Percentiles rank a stretch among this genome's conserved stretches.
Evolutionary conservation across 1,284 basidiomycete genomes (phyloP).

Genomic region (Cryptococcus sp.): DNA sequence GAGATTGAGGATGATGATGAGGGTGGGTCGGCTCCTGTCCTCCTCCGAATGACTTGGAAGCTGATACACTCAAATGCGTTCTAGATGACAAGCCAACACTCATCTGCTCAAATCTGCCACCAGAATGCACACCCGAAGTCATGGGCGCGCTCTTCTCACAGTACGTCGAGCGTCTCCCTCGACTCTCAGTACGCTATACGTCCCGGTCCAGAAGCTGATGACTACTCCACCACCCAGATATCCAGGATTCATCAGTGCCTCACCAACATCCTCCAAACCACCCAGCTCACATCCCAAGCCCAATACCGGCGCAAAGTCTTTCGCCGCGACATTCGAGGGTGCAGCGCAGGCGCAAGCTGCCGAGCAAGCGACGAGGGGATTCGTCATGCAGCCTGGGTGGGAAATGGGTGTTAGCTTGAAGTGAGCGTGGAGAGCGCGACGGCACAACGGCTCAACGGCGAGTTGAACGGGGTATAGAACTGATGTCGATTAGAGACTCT

Average conservation of each 20-base stretch:
- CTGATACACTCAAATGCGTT: neutral
- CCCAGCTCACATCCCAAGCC: constrained; percentile 38
- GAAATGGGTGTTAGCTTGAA: constrained; percentile 43
- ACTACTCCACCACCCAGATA: constrained; percentile 27
- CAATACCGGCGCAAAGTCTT: constrained; percentile 40
- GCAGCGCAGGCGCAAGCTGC: constrained; percentile 33
- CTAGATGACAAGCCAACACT: constrained; percentile 19
- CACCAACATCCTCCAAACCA: constrained; percentile 20
- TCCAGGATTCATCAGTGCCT: constrained; percentile 32
- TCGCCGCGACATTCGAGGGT: constrained; percentile 34
- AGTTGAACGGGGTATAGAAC: no score
- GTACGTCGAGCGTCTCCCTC: constrained; percentile 22
- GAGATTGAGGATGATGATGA: constrained; percentile 53
- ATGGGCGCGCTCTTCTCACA: constrained; percentile 39
- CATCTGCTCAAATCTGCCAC: constrained; percentile 46
- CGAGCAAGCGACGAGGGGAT: constrained; percentile 34
- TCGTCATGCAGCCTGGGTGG: constrained; percentile 50
- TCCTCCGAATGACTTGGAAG: neutral
- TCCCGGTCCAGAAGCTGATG: neutral
- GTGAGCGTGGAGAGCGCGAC: neutral
- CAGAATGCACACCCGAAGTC: constrained; percentile 42
- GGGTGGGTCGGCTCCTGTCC: constrained; percentile 24
- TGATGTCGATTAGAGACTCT: no score
- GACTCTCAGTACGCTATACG: neutral
- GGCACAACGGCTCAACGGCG: no score